Conservation (phyloP, 768 basidiomycete genomes). For the Mycena olivaceomarginata region DNA sequence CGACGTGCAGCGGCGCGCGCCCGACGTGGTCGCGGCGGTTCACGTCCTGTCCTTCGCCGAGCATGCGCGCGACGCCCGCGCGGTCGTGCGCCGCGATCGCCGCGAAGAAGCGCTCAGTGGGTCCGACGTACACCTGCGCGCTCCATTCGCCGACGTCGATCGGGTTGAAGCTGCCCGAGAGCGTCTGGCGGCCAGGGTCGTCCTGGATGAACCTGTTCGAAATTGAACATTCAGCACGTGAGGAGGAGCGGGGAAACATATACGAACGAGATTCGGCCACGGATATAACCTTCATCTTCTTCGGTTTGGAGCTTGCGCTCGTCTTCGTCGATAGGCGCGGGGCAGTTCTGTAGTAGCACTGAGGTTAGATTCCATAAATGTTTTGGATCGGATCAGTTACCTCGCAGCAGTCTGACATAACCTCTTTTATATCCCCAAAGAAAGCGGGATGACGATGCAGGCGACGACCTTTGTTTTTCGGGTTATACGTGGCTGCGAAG, state of each 20-base stretch:
- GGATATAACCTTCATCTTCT: constrained; percentile 73
- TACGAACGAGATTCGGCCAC: constrained; percentile 71
- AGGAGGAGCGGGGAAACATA: constrained; percentile 6
- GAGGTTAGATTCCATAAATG: background rate
- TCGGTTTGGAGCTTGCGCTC: constrained; percentile 70
- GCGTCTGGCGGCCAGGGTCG: constrained; percentile 76
- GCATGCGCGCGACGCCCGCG: constrained; percentile 58
- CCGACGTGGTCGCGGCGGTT: constrained; percentile 78
- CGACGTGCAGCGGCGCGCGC: constrained; percentile 75
- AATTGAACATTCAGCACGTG: background rate
- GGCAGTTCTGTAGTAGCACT: constrained; percentile 64
- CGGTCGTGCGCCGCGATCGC: constrained; percentile 71
- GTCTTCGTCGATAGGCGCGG: constrained; percentile 72
- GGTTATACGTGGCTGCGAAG: constrained; percentile 73
- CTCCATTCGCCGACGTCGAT: constrained; percentile 83
- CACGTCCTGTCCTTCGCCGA: constrained; percentile 66
- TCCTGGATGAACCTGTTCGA: constrained; percentile 71
- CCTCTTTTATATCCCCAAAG: constrained; percentile 75
- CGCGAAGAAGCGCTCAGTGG: constrained; percentile 71
- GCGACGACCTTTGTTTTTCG: constrained; percentile 75
- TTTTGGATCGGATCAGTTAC: constrained; percentile 50
- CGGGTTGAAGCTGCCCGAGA: constrained; percentile 79
- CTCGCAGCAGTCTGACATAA: constrained; percentile 79
- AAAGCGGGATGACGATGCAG: constrained; percentile 81
- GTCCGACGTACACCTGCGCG: constrained; percentile 75